These are phyloP conservation scores for Vigna trinervia DNA, from an alignment of 306 rosid genomes.

Conservation along the genomic window DNA sequence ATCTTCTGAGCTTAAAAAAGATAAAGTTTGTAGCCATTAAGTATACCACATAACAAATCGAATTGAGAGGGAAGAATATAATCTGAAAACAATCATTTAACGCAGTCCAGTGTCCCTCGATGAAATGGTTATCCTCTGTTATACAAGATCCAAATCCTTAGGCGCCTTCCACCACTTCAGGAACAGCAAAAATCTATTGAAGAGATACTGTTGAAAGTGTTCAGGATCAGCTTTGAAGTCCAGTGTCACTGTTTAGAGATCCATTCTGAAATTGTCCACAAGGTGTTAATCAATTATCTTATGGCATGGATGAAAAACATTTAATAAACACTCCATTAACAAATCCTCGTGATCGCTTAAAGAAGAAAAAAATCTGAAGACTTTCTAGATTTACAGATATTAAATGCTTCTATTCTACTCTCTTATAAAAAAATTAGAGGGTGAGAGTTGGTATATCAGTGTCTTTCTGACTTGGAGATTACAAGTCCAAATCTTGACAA, in stretches of 20 bases:
- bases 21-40: too few relatives aligned
- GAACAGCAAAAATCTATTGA: constrained; percentile 26
- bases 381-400: not conserved
- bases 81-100: constrained; percentile 2
- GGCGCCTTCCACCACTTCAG: not conserved
- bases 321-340: not conserved
- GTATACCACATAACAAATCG: too few relatives aligned
- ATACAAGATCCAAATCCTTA: constrained; percentile 31
- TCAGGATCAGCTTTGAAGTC: constrained; percentile 41
- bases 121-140: constrained; percentile 8
- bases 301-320: not conserved
- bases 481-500: not conserved
- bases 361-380: not conserved
- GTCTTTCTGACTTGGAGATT: not conserved
- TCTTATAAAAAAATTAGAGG: not conserved
- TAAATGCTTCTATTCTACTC: not conserved
- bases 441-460: not conserved
- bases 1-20: too few relatives aligned
- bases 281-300: not conserved
- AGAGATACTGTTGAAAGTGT: constrained; percentile 13
- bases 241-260: constrained; percentile 17
- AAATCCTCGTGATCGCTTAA: not conserved
- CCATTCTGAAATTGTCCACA: constrained; percentile 45
- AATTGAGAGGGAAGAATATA: too few relatives aligned
- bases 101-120: constrained; percentile 1